Percentiles rank a stretch among this genome's conserved stretches.
Conservation (phyloP, 140 eudicot genomes). For the Oenanthe javanica region DNA sequence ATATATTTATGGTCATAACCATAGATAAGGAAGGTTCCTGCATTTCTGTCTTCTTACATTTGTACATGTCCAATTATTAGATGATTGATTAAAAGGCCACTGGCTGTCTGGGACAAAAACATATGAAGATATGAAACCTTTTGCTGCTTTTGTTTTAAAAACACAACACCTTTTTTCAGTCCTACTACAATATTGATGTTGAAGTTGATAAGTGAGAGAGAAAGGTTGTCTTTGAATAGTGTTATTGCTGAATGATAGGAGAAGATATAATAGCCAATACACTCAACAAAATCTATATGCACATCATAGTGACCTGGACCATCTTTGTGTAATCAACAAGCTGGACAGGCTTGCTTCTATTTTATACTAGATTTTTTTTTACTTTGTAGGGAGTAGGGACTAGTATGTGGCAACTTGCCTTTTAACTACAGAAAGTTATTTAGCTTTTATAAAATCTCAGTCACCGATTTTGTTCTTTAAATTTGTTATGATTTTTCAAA, state of each 20-base stretch:
- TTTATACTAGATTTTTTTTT: background rate
- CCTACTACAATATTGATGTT: conserved; percentile 10
- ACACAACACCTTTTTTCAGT: background rate
- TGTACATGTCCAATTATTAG: background rate
- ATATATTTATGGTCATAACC: background rate
- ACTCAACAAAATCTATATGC: background rate
- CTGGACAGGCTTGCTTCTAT: background rate
- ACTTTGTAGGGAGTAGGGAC: conserved; percentile 12
- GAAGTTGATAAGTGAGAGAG: conserved; percentile 19
- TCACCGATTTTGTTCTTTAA: background rate
- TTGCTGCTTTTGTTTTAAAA: conserved; percentile 4
- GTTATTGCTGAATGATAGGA: background rate
- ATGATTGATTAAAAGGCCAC: conserved; percentile 6
- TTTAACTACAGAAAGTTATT: background rate
- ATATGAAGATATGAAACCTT: conserved; percentile 13
- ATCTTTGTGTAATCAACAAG: background rate
- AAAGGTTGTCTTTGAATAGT: conserved; percentile 13
- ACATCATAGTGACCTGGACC: background rate
- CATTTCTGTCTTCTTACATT: background rate
- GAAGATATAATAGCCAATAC: background rate
- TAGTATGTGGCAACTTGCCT: background rate
- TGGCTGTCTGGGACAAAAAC: background rate
- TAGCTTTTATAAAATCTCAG: conserved; percentile 7
- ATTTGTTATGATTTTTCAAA: background rate
- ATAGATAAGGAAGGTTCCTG: background rate